phyloP scores from a whole-genome alignment of 2,329 filamentous ascomycete genomes.

The Rutstroemia sp. region DNA sequence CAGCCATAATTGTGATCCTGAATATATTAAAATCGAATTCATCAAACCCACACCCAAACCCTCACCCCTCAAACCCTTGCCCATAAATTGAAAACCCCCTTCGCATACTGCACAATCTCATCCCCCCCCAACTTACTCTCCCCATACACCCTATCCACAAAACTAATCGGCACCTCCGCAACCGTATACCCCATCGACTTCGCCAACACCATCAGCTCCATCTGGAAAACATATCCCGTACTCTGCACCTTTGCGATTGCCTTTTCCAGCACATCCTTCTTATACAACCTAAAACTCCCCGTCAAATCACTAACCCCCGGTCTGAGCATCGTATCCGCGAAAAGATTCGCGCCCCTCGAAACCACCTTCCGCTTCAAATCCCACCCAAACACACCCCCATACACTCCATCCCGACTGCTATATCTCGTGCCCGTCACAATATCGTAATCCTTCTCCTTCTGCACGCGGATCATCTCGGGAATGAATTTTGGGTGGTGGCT shows the following conservation, averaged over 20 bases:
- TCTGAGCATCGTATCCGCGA: constrained; percentile 87
- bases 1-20: too few relatives aligned
- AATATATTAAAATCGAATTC: too few relatives aligned
- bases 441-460: constrained; percentile 74
- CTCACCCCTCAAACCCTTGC: constrained; percentile 53
- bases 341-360: constrained; percentile 82
- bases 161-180: constrained; percentile 90
- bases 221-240: constrained; percentile 98
- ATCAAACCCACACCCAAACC: too few relatives aligned
- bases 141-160: constrained; percentile 91
- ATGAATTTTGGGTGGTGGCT: constrained; percentile 99
- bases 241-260: constrained; percentile 87
- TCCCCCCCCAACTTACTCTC: constrained; percentile 91
- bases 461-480: constrained; percentile 79
- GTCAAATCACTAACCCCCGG: constrained; percentile 95
- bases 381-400: constrained; percentile 92
- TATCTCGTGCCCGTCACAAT: constrained; percentile 97
- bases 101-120: constrained; percentile 95
- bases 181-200: constrained; percentile 94
- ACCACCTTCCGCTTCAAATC: constrained; percentile 86
- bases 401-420: constrained; percentile 45
- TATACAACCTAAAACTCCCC: constrained; percentile 90
- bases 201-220: constrained; percentile 98
- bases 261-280: constrained; percentile 80
- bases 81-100: constrained; percentile 74